A percentile compares a stretch with the other conserved stretches of the same genome.
These are phyloP conservation scores for Colletotrichum liriopes DNA, from an alignment of 2,329 filamentous ascomycete genomes.

Conservation along the genomic window DNA sequence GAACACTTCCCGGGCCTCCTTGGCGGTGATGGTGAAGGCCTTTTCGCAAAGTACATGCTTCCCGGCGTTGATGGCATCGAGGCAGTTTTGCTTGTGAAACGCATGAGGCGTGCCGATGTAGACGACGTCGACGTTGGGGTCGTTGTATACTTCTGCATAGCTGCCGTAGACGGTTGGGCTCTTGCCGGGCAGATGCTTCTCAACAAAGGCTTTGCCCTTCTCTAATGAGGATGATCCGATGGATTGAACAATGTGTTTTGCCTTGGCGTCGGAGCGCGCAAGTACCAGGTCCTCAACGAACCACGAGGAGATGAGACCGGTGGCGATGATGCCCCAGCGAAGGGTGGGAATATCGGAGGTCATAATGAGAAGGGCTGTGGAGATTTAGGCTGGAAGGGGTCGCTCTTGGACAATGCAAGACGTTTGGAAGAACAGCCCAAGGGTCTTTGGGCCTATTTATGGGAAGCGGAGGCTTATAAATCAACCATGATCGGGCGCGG, in stretches of 20 bases:
- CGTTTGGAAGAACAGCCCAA: background rate
- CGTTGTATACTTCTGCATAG: slow-evolving; percentile 58
- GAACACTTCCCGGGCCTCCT: slow-evolving; percentile 58
- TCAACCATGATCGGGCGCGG: background rate
- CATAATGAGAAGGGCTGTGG: background rate
- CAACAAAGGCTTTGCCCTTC: slow-evolving; percentile 58
- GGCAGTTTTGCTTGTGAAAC: slow-evolving; percentile 60
- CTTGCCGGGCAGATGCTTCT: slow-evolving; percentile 49
- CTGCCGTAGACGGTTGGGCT: slow-evolving; percentile 55
- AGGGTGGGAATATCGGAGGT: slow-evolving; percentile 44
- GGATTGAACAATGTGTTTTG: slow-evolving; percentile 59
- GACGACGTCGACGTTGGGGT: slow-evolving; percentile 60
- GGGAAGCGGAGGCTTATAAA: slow-evolving; percentile 15
- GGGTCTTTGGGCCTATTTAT: slow-evolving; percentile 14
- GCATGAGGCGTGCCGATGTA: slow-evolving; percentile 63
- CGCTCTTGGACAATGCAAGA: background rate
- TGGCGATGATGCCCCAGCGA: slow-evolving; percentile 54
- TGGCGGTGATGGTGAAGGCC: slow-evolving; percentile 59
- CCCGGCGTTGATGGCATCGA: slow-evolving; percentile 59
- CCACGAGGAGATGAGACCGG: slow-evolving; percentile 45
- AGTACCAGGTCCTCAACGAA: slow-evolving; percentile 60
- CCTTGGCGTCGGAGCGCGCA: slow-evolving; percentile 52
- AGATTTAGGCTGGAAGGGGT: background rate
- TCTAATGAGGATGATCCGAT: slow-evolving; percentile 58
- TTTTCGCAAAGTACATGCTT: slow-evolving; percentile 65